phyloP scores from a whole-genome alignment of 176 grass and related monocot genomes.

The Carex kokanica region DNA sequence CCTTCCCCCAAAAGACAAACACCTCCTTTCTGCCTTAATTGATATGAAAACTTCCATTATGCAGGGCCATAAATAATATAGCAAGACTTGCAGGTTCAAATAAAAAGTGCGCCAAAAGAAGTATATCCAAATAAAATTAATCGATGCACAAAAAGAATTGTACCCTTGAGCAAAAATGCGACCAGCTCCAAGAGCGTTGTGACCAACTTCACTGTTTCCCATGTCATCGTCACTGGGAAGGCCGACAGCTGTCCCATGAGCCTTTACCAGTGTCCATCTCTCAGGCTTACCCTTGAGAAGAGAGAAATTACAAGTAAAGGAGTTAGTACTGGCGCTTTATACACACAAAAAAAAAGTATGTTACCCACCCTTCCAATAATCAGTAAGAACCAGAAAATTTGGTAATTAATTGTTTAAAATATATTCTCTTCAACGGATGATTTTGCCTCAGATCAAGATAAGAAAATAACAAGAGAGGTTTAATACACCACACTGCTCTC shows the following conservation, averaged over 20 bases:
- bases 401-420: background rate
- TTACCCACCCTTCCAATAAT: background rate
- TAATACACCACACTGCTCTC: background rate
- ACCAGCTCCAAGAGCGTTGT: slow-evolving; percentile 92
- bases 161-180: slow-evolving; percentile 93
- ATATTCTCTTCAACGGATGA: background rate
- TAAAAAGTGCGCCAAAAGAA: background rate
- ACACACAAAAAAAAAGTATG: background rate
- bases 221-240: slow-evolving; percentile 94
- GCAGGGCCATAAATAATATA: background rate
- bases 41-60: background rate
- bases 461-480: background rate
- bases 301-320: background rate
- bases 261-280: slow-evolving; percentile 85
- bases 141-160: slow-evolving; percentile 6
- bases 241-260: slow-evolving; percentile 91
- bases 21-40: background rate
- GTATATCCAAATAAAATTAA: background rate
- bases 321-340: background rate
- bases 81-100: background rate
- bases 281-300: slow-evolving; percentile 68
- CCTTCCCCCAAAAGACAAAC: background rate
- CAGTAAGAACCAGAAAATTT: background rate
- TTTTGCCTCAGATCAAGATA: background rate
- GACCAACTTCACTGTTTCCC: slow-evolving; percentile 99